Base-by-base conservation (phyloP, 192 early-diverging fungal species). In the Umbelopsis isabellina region DNA sequence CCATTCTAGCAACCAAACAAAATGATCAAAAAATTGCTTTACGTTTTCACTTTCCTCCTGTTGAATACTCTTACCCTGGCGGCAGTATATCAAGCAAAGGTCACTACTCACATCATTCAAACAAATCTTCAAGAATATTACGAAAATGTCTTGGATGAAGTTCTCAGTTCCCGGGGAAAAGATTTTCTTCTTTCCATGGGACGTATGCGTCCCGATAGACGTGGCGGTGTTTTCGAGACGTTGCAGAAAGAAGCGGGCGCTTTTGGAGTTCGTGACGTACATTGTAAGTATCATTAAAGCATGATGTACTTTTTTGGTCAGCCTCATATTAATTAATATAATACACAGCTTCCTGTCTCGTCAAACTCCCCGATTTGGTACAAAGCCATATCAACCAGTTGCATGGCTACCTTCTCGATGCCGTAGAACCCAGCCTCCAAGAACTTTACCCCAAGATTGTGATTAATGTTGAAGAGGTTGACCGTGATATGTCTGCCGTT, bases 101-200 rank as follows among this genome's bases (percentile, higher is more conserved):
- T 35, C 4, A n/a, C 55, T 10, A 30, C 27, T 35, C 27, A 25
- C 55, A 61, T 61, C 30, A 61, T 61, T 4, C 55, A 7, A 35
- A 61, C 27, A 4, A 61, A 61, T 61, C 27, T 61, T 16, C 55
- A 30, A 35, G 55, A 61, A 33, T 61, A 61, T 35, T 61, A 61
- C 55, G 27, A 61, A 33, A 61, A 61, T 33, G 30, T 61, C 27
- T 30, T 61, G 55, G 55, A 61, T 33, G 55, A 61, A 61, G 55
- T 61, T 13, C 55, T 61, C 18, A 61, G 55, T 35, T 61, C 55
- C 25, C 55, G 55, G 1, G 55, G 55, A 35, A 61, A 30, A 16
- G 55, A 61, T 61, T 25, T 61, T 12, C 25, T 61, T 16, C 10
- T 61, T 30, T 61, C 55, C 13, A 61, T 61, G 55, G 55, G 55